Evolutionary conservation across 805 yeast species (phyloP).

Genomic region (Spathaspora gorwiae): DNA sequence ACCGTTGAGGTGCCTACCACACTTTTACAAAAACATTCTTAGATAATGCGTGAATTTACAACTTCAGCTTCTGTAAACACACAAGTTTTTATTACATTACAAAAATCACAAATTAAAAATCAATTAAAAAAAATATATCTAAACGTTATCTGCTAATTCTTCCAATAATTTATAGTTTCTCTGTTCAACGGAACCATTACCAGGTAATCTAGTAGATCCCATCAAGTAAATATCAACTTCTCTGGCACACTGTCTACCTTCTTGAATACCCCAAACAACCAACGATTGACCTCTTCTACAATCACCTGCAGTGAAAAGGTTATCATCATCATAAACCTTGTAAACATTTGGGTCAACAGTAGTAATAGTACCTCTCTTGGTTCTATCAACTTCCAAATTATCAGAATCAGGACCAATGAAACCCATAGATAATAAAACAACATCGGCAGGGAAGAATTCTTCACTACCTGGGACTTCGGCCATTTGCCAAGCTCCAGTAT

Average conservation of each 20-base stretch:
- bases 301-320: slow-evolving; percentile 94
- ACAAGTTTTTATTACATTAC: too few species aligned
- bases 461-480: slow-evolving; percentile 94
- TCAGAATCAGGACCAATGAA: slow-evolving; percentile 94
- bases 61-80: too few species aligned
- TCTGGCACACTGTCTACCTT: slow-evolving; percentile 97
- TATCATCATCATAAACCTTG: slow-evolving; percentile 57
- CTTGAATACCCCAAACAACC: slow-evolving; percentile 99
- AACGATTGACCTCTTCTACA: slow-evolving; percentile 98
- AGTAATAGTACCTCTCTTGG: slow-evolving; percentile 80
- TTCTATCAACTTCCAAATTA: slow-evolving; percentile 61
- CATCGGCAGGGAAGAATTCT: slow-evolving; percentile 90
- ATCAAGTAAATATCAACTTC: slow-evolving; percentile 78
- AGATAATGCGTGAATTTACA: too few species aligned
- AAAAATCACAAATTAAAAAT: background rate
- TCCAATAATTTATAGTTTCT: slow-evolving; percentile 74
- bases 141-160: slow-evolving; percentile 65
- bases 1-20: too few species aligned
- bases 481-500: slow-evolving; percentile 98
- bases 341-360: slow-evolving; percentile 61
- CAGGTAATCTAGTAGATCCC: slow-evolving; percentile 82
- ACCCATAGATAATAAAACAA: slow-evolving; percentile 94
- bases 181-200: slow-evolving; percentile 87
- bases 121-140: slow-evolving; percentile 5
- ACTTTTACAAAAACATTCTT: too few species aligned